Percentiles rank a stretch among this genome's conserved stretches.
Evolutionary conservation across 2,329 filamentous ascomycete genomes (phyloP).

Genomic region (Rhexocercosporidium sp.): DNA sequence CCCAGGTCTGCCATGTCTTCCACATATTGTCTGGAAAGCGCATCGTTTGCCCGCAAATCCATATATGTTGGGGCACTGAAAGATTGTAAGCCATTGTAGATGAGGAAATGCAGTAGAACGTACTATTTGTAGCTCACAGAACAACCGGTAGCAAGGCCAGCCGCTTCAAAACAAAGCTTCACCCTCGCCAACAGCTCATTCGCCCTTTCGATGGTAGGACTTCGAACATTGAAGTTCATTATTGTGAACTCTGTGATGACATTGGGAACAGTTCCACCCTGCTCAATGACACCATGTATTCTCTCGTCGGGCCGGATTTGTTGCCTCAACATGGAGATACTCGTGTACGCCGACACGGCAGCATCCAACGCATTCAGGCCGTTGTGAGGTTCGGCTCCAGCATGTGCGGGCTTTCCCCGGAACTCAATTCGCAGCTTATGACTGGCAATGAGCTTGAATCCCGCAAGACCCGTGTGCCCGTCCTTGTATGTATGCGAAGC

Average conservation of each 20-base stretch:
- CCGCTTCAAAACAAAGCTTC: constrained; percentile 36
- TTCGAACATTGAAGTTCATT: constrained; percentile 31
- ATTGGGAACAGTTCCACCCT: constrained; percentile 47
- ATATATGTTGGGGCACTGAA: constrained; percentile 26
- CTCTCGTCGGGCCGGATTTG: constrained; percentile 37
- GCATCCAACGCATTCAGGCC: constrained; percentile 50
- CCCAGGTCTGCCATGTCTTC: neutral
- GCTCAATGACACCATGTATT: constrained; percentile 47
- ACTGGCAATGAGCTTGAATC: constrained; percentile 3
- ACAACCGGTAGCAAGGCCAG: constrained; percentile 32
- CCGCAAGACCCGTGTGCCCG: neutral
- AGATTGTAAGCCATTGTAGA: neutral
- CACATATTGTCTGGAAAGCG: neutral
- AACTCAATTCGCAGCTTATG: neutral
- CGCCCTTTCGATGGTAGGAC: constrained; percentile 26
- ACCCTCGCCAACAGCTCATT: constrained; percentile 28
- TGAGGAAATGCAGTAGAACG: constrained; percentile 32
- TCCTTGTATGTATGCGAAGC: neutral
- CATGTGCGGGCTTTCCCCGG: constrained; percentile 43
- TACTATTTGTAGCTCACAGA: constrained; percentile 36
- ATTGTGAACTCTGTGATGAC: constrained; percentile 42
- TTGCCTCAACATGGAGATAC: constrained; percentile 41
- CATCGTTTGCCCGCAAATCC: neutral
- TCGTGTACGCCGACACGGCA: constrained; percentile 44
- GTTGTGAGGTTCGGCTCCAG: constrained; percentile 46